Evolutionary conservation across 129 eudicot species (phyloP).

Genomic region (Artemisia argyi): DNA sequence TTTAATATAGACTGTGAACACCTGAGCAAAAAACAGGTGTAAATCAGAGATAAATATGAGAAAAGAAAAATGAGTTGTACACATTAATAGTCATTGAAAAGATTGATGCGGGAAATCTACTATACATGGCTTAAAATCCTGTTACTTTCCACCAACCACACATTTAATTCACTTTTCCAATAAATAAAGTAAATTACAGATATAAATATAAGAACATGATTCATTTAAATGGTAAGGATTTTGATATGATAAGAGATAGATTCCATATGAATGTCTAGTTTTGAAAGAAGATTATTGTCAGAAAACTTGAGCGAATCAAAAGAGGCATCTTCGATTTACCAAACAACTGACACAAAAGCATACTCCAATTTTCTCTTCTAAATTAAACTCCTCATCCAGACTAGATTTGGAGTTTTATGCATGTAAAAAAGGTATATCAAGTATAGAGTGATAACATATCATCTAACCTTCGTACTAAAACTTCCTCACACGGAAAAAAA

Average conservation of each 20-base stretch:
- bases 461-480: constrained; percentile 28
- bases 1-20: too few species aligned
- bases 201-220: not conserved
- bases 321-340: constrained; percentile 6
- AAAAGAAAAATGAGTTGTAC: too few species aligned
- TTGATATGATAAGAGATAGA: not conserved
- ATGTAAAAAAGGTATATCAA: not conserved
- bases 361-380: constrained; percentile 13
- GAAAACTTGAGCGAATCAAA: not conserved
- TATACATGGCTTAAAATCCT: too few species aligned
- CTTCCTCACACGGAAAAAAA: too few species aligned
- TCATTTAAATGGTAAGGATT: not conserved
- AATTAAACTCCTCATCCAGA: not conserved
- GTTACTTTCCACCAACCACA: not conserved
- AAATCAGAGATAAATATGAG: not conserved
- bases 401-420: constrained; percentile 13
- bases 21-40: constrained; percentile 19
- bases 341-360: constrained; percentile 6
- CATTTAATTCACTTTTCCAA: not conserved
- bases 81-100: not conserved
- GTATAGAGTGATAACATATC: not conserved
- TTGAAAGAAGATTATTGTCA: not conserved
- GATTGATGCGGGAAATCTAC: not conserved
- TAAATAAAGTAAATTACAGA: not conserved
- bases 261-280: not conserved